A percentile compares a stretch with the other conserved stretches of the same genome.
phyloP scores from a whole-genome alignment of 2,329 filamentous ascomycete species.

The Sporothrix dimorphospora region DNA sequence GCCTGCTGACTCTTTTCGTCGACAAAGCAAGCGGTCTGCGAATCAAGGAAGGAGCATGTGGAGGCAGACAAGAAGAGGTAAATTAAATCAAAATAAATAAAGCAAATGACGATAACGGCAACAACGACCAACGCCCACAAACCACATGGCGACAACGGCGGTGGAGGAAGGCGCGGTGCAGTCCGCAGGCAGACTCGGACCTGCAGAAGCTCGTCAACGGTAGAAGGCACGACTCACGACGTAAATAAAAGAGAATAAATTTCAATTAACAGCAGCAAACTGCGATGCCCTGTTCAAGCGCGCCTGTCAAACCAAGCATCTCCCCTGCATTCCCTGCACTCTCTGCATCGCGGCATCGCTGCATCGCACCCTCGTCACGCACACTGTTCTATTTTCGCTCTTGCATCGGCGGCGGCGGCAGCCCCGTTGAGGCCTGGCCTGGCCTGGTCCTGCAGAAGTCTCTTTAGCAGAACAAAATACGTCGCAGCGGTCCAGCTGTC shows the following conservation, averaged over 20 bases:
- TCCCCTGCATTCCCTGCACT: slow-evolving; percentile 10
- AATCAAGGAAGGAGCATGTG: slow-evolving; percentile 1
- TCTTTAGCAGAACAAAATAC: not conserved
- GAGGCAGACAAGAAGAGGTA: not conserved
- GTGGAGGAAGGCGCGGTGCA: slow-evolving; percentile 19
- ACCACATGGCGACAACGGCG: not conserved
- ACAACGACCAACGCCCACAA: not conserved
- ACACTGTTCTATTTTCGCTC: slow-evolving; percentile 23
- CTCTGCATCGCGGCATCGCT: slow-evolving; percentile 7
- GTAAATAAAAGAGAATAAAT: not conserved
- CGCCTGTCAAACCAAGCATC: slow-evolving; percentile 3
- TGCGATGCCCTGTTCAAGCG: not conserved
- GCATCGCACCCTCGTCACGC: not conserved
- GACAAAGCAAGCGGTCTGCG: not conserved
- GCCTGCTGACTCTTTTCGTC: slow-evolving; percentile 21
- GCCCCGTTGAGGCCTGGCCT: slow-evolving; percentile 11
- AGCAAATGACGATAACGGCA: not conserved
- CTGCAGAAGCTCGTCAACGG: not conserved
- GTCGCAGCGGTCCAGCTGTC: not conserved
- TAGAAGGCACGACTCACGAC: not conserved
- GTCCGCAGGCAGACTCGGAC: slow-evolving; percentile 12
- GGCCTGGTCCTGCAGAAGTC: not conserved
- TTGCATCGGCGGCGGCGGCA: slow-evolving; percentile 22
- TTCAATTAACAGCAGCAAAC: not conserved
- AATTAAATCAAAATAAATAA: not conserved